phyloP scores from a whole-genome alignment of 345 rosid species.

The Pelargonium nanum region DNA sequence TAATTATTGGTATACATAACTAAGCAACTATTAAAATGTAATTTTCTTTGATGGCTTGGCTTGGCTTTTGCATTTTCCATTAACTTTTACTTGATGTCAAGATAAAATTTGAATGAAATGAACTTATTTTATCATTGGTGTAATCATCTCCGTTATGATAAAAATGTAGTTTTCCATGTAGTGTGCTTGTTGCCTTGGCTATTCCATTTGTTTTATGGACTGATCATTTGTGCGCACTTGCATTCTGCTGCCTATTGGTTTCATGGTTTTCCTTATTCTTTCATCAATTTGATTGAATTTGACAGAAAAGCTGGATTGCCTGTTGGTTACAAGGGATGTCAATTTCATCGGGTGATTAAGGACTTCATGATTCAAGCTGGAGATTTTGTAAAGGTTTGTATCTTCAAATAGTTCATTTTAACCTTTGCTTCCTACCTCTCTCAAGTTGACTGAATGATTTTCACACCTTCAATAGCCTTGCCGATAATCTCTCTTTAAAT shows the following conservation, averaged over 20 bases:
- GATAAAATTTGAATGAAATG: not conserved
- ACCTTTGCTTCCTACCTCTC: not conserved
- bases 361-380: slow-evolving; percentile 98
- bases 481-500: too few relatives aligned
- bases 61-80: not conserved
- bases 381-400: slow-evolving; percentile 73
- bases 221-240: not conserved
- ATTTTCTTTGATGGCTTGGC: too few relatives aligned
- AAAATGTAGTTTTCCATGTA: not conserved
- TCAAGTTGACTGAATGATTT: not conserved
- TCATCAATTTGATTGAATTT: slow-evolving; percentile 9
- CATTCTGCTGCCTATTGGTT: not conserved
- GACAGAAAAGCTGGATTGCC: slow-evolving; percentile 86
- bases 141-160: not conserved
- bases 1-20: too few relatives aligned
- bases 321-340: slow-evolving; percentile 85
- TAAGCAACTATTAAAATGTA: too few relatives aligned
- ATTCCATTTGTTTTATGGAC: not conserved
- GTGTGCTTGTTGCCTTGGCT: not conserved
- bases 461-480: not conserved
- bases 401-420: not conserved
- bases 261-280: not conserved
- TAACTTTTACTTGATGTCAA: not conserved
- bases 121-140: not conserved
- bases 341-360: slow-evolving; percentile 86